Evolutionary conservation across 2,329 filamentous ascomycete species (phyloP), one percentile per base, ranked within the genome.

Genomic region (Simplicillium sp.): DNA sequence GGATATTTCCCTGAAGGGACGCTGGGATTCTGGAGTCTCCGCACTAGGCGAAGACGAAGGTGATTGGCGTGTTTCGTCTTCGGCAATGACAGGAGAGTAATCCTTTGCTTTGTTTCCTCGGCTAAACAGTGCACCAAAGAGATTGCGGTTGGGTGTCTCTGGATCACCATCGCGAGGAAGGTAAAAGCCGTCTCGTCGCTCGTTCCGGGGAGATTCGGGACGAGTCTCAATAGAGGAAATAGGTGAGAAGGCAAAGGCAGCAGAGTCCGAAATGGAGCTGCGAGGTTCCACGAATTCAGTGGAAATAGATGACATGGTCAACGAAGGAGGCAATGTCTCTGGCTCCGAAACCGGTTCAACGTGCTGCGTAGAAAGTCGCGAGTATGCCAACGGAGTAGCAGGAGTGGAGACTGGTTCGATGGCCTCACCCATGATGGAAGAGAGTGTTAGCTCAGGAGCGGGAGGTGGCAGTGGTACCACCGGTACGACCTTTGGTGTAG

Each of bases 51-150:
- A 56, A 34, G 62, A 60, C 16, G 58, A 60, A 12, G 66, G 66
- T 31, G 71, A 71, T 48, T 80, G 75, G 34, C 71, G 66, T 3
- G 77, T 78, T 46, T 78, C 74, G 50, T 85, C 80, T 53, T 84
- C 80, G 3, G 77, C 76, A 54, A 84, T 80, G 38, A 75, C 52
- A 8, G 68, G 66, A 0, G 61, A 57, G 2, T 60, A 51, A 15
- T 58, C 55, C 43, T 61, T 64, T 32, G 54, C 55, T 48, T 65
- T 71, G 20, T 25, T 25, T 44, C 64, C 65, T 50, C 68, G 66
- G 44, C 66, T 59, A 54, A 68, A 56, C 37, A 69, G 57, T n/a
- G 66, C 58, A 35, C 60, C 60, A 43, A 71, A 58, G 42, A 68
- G 57, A 28, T 58, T 49, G 59, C 56, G 52, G 56, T 62, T 52